These are phyloP conservation scores for Cichorium intybus DNA, from an alignment of 140 eudicot genomes.

Conservation along the genomic window DNA sequence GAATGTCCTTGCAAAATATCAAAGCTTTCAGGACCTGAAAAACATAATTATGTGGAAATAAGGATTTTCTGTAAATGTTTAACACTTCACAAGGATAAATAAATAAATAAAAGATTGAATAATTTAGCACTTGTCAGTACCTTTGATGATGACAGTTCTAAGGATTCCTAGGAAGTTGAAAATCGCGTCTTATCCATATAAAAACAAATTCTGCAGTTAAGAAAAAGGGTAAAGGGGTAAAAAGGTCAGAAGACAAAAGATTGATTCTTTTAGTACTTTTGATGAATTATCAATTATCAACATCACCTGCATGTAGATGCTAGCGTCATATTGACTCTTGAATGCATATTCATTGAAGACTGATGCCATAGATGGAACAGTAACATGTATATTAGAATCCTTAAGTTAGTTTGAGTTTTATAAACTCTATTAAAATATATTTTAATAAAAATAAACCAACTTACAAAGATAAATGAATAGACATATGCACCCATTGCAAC, in stretches of 20 bases:
- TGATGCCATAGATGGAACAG: slow-evolving; percentile 96
- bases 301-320: slow-evolving; percentile 95
- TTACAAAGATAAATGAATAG: slow-evolving; percentile 81
- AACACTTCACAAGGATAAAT: neutral
- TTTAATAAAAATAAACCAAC: slow-evolving; percentile 46
- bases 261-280: neutral
- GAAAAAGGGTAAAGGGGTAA: no score
- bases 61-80: no score
- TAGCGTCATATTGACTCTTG: slow-evolving; percentile 95
- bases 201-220: slow-evolving; percentile 70
- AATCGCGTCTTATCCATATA: slow-evolving; percentile 94
- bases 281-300: slow-evolving; percentile 1
- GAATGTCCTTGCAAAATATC: no score
- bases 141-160: slow-evolving; percentile 72
- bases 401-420: slow-evolving; percentile 26
- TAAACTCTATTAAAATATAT: neutral
- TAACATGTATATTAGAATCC: slow-evolving; percentile 60
- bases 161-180: no score
- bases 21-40: no score
- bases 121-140: no score
- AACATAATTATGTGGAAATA: no score
- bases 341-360: no score
- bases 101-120: no score
- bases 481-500: slow-evolving; percentile 84
- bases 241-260: neutral